Percentiles rank a stretch among this genome's conserved stretches.
Evolutionary conservation across 2,329 filamentous ascomycete species (phyloP).

Genomic region (Drechslera avenae): DNA sequence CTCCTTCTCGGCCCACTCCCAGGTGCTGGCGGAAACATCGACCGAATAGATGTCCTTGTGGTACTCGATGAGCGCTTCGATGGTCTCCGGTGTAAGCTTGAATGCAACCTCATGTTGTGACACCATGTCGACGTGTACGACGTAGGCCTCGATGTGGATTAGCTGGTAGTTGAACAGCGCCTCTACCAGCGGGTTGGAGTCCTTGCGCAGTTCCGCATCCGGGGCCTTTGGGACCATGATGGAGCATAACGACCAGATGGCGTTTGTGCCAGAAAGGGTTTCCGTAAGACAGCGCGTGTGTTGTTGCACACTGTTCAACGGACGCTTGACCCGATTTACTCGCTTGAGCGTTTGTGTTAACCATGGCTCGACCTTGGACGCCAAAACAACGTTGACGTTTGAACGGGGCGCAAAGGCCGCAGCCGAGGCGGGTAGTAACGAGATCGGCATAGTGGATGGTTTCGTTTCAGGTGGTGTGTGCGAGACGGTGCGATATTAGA

Average conservation of each 20-base stretch:
- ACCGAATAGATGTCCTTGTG: constrained; percentile 95
- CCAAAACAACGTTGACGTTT: constrained; percentile 92
- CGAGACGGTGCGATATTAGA: constrained; percentile 43
- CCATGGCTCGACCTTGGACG: constrained; percentile 92
- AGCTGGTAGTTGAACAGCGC: constrained; percentile 92
- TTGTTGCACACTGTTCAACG: constrained; percentile 94
- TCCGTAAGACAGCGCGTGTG: constrained; percentile 95
- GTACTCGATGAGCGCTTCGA: constrained; percentile 90
- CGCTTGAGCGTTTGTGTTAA: constrained; percentile 95
- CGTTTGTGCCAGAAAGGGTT: constrained; percentile 84
- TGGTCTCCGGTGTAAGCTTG: constrained; percentile 94
- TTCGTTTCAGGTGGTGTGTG: constrained; percentile 29
- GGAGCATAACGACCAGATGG: constrained; percentile 93
- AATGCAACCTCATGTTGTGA: constrained; percentile 96
- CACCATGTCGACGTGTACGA: constrained; percentile 99
- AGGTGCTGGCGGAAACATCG: constrained; percentile 85
- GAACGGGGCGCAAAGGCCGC: constrained; percentile 94
- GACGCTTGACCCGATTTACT: constrained; percentile 94
- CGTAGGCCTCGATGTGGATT: constrained; percentile 93
- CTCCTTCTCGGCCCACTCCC: constrained; percentile 96
- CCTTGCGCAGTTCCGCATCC: constrained; percentile 80
- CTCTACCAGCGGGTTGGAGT: constrained; percentile 81
- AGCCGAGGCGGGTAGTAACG: constrained; percentile 92
- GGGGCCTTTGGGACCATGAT: constrained; percentile 91
- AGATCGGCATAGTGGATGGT: constrained; percentile 73